Evolutionary conservation across 2,329 filamentous ascomycete species (phyloP), one percentile per base, ranked within the genome.

Genomic region (Metarhizium guizhouense): DNA sequence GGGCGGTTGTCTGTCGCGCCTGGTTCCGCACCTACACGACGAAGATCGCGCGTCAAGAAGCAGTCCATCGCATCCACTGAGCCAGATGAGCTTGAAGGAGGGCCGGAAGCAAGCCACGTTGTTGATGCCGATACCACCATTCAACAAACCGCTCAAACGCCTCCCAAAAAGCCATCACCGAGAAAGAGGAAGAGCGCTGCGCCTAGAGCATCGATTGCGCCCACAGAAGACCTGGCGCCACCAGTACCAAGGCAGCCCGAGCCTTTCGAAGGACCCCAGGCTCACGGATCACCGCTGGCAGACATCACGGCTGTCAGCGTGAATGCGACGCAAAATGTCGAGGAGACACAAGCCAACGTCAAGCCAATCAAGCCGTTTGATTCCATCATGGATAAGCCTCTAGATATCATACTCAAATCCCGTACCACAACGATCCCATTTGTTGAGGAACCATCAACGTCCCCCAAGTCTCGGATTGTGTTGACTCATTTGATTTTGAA

Each of bases 391-490:
- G 91, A 96, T 66, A 89, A 84, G 68, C 93, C 93, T 0, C 92
- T 96, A 86, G 93, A 96, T 65, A 96, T 97, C 62, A 85, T 95
- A 51, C 77, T 95, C 57, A 93, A 95, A 72, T 90, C 91, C 51
- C 85, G 92, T 58, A 87, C 86, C 38, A 76, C 86, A 65, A 79
- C 83, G 2, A 76, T 84, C 30, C 80, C 82, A 0, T 73, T 84
- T n/a, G 82, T 89, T 47, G 88, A 95, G 68, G 84, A 90, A 30
- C 25, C 11, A 48, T 18, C 45, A 4, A 82, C 81, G 1, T 85
- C 81, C 0, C 88, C 91, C 1, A 95, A 92, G 69, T 78, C 90
- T 53, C 87, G 94, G 54, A 92, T 94, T 61, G 93, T 97, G 54
- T 93, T 99, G 61, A 94, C 90, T 18, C 90, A 96, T 68, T 78